Percentiles rank a stretch among this genome's conserved stretches.
These are phyloP conservation scores for Olyra latifolia DNA, from an alignment of 176 grass and related monocot genomes.

Conservation along the genomic window DNA sequence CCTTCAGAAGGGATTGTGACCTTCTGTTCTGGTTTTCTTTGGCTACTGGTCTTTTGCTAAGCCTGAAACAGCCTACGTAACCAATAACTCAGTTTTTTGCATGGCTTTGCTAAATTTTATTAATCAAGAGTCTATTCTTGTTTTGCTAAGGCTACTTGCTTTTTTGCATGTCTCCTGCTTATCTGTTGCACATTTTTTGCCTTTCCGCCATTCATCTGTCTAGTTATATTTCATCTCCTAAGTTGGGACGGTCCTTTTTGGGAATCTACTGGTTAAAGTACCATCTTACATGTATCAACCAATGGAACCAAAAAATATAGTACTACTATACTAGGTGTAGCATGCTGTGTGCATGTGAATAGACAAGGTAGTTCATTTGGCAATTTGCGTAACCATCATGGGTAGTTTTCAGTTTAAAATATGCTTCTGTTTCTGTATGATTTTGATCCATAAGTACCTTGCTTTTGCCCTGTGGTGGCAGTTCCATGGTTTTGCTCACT, in stretches of 20 bases:
- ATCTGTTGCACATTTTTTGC: not conserved
- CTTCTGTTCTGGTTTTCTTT: constrained; percentile 17
- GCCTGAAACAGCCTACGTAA: constrained; percentile 18
- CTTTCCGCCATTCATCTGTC: not conserved
- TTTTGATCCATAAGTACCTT: not conserved
- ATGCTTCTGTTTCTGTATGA: not conserved
- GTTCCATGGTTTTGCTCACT: not conserved
- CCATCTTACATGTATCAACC: not conserved
- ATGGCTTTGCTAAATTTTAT: constrained; percentile 12
- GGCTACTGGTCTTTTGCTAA: not conserved
- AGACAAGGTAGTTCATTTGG: not conserved
- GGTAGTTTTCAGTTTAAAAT: not conserved
- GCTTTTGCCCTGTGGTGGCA: not conserved
- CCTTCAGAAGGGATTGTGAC: not conserved
- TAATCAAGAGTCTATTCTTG: not conserved
- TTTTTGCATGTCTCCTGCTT: constrained; percentile 5
- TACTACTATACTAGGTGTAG: not conserved
- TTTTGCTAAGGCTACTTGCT: not conserved
- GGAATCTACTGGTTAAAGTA: not conserved
- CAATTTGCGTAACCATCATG: not conserved
- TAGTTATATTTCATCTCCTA: not conserved
- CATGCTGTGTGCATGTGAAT: not conserved
- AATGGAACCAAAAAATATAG: not conserved
- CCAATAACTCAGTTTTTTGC: not conserved
- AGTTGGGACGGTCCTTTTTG: not conserved